phyloP scores from a whole-genome alignment of 768 basidiomycete species.

The Vararia minispora region DNA sequence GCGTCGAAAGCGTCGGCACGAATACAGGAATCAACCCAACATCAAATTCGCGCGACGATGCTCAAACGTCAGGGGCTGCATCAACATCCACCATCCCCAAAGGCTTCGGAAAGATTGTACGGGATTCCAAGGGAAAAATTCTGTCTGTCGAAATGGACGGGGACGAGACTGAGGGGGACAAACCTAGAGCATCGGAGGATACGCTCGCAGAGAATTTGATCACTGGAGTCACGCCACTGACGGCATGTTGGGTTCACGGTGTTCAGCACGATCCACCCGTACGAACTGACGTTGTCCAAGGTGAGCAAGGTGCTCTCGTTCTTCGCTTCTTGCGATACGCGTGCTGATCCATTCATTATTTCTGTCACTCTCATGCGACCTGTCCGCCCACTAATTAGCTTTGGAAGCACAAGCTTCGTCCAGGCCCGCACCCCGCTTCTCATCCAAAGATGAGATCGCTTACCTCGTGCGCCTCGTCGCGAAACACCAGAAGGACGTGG shows the following conservation, averaged over 20 bases:
- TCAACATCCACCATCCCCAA: background rate
- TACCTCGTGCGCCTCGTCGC: constrained; percentile 57
- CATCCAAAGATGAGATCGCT: constrained; percentile 56
- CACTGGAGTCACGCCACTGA: background rate
- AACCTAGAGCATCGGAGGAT: background rate
- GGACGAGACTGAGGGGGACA: constrained; percentile 2
- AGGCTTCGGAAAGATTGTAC: constrained; percentile 8
- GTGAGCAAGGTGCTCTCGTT: constrained; percentile 8
- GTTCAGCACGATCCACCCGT: background rate
- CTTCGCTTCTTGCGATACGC: constrained; percentile 12
- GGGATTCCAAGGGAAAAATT: constrained; percentile 9
- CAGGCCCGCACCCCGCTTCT: constrained; percentile 30
- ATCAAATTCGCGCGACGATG: constrained; percentile 8
- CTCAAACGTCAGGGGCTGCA: constrained; percentile 2
- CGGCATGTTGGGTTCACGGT: constrained; percentile 1
- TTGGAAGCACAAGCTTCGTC: constrained; percentile 6
- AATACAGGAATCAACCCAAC: constrained; percentile 10
- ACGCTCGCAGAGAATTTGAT: no score
- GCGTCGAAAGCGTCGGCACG: constrained; percentile 36
- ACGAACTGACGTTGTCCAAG: constrained; percentile 7
- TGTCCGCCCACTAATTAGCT: constrained; percentile 9
- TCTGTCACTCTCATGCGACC: constrained; percentile 2
- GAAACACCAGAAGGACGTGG: constrained; percentile 62
- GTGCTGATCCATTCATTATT: constrained; percentile 9
- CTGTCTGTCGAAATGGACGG: constrained; percentile 8